Evolutionary conservation across 1,284 basidiomycete species (phyloP), one percentile per base, ranked within the genome.

Genomic region (Ceratobasidium sp.): DNA sequence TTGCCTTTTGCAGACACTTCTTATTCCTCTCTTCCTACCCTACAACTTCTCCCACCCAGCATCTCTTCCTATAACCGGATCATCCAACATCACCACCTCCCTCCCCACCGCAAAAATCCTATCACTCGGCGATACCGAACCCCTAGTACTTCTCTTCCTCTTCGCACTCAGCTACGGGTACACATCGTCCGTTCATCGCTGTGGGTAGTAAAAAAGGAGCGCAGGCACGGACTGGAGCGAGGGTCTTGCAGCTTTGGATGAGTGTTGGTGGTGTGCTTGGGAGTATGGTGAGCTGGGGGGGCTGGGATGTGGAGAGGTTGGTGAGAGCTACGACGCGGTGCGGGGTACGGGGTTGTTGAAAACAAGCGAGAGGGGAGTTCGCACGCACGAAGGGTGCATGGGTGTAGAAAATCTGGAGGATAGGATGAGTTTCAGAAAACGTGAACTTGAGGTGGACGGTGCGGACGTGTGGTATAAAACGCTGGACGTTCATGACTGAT

Each of bases 211-310:
- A 64, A 40, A 67, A n/a, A 26, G 65, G 65, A 4, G 65, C 44
- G 7, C 46, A 26, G n/a, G 65, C 46, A 13, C 26, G 48, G 28
- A 50, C 44, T 44, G 44, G 44, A 42, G 46, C 65, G 44, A 40
- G 65, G 23, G 65, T 67, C 7, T 33, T 67, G 20, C 48, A 67
- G 65, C 44, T 67, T 17, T 67, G 65, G 65, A 67, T 67, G 65
- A 13, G 26, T 40, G 44, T 52, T 33, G 46, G 65, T 13, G 48
- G 12, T 52, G 48, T 67, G 26, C 26, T 67, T 40, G 65, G 65
- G 5, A 44, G 65, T 26, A n/a, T 23, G 44, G 28, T 23, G 10
- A 67, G 65, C 20, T 67, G n/a, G n/a, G 13, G 65, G 9, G 26
- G 65, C 50, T 42, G 48, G 65, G n/a, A 67, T 15, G 23, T 67